phyloP scores from a whole-genome alignment of 208 protist genomes.

The Wallacemonas collosoma region DNA sequence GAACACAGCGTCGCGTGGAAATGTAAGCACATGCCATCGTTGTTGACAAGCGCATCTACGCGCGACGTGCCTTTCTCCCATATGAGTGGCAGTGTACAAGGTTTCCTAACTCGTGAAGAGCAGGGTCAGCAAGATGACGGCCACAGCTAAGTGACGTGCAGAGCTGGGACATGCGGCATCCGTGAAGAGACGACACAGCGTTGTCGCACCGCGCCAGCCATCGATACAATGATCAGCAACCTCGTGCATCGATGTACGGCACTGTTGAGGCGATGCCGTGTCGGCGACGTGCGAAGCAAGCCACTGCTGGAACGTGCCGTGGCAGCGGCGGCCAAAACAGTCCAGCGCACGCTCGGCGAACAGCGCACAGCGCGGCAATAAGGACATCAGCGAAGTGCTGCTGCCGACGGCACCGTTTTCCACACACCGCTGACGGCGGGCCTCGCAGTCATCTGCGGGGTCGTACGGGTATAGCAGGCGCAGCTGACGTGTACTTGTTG shows the following conservation, averaged over 20 bases:
- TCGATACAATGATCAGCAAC: slow-evolving; percentile 37
- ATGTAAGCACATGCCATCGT: neutral
- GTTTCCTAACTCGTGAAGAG: neutral
- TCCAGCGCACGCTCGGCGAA: slow-evolving; percentile 20
- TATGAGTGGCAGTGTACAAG: neutral
- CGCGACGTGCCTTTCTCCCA: neutral
- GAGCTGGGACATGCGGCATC: slow-evolving; percentile 1
- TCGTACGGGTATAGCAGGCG: neutral
- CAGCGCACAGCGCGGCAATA: slow-evolving; percentile 26
- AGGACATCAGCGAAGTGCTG: neutral
- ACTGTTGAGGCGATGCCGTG: slow-evolving; percentile 8
- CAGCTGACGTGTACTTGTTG: too few species aligned
- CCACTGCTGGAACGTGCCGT: slow-evolving; percentile 17
- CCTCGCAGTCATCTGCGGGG: neutral
- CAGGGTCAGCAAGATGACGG: neutral
- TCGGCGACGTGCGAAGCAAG: neutral
- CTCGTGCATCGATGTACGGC: slow-evolving; percentile 8
- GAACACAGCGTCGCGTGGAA: neutral
- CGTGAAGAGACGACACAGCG: slow-evolving; percentile 30
- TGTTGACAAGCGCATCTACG: slow-evolving; percentile 3
- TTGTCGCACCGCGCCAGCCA: slow-evolving; percentile 36
- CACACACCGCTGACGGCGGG: slow-evolving; percentile 17
- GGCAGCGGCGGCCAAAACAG: slow-evolving; percentile 41
- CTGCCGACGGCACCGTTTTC: neutral
- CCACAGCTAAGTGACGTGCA: neutral